phyloP scores from a whole-genome alignment of 2,329 filamentous ascomycete genomes.

The Gremmenia infestans region DNA sequence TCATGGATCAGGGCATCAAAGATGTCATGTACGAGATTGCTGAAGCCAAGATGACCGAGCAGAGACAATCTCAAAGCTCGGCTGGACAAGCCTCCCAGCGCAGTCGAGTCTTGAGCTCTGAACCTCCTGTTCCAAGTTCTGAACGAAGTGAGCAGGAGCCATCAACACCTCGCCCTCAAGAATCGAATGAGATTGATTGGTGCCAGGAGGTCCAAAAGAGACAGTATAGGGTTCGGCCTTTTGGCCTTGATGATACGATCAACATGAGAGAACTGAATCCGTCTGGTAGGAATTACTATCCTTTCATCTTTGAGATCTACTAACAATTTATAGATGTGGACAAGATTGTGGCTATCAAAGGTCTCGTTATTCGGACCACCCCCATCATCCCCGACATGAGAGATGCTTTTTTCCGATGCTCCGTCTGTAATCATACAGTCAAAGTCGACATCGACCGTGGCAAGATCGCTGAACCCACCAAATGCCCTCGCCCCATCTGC shows the following conservation, averaged over 20 bases:
- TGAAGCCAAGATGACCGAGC: constrained; percentile 68
- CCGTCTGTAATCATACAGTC: constrained; percentile 85
- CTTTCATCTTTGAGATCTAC: constrained; percentile 1
- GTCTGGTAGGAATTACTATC: constrained; percentile 47
- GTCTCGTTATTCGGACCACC: constrained; percentile 90
- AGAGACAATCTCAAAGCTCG: constrained; percentile 57
- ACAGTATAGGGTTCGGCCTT: constrained; percentile 82
- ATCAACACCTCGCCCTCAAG: constrained; percentile 39
- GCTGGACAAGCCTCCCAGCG: constrained; percentile 42
- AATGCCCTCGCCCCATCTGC: constrained; percentile 79
- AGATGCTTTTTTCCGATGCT: constrained; percentile 95
- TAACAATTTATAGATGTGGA: constrained; percentile 68
- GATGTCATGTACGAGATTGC: constrained; percentile 91
- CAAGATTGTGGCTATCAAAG: constrained; percentile 90
- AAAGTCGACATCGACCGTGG: constrained; percentile 90
- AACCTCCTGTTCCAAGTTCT: constrained; percentile 74
- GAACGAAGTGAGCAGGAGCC: constrained; percentile 55
- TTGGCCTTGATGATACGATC: constrained; percentile 77
- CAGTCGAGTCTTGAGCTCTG: constrained; percentile 58
- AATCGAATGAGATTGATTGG: constrained; percentile 57
- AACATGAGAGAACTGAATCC: constrained; percentile 95
- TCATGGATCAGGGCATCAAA: constrained; percentile 93
- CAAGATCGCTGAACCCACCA: constrained; percentile 90
- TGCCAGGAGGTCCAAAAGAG: constrained; percentile 72
- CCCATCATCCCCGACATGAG: constrained; percentile 99